Evolutionary conservation across 192 early-diverging fungal species (phyloP).

Genomic region (Piromyces finnis): DNA sequence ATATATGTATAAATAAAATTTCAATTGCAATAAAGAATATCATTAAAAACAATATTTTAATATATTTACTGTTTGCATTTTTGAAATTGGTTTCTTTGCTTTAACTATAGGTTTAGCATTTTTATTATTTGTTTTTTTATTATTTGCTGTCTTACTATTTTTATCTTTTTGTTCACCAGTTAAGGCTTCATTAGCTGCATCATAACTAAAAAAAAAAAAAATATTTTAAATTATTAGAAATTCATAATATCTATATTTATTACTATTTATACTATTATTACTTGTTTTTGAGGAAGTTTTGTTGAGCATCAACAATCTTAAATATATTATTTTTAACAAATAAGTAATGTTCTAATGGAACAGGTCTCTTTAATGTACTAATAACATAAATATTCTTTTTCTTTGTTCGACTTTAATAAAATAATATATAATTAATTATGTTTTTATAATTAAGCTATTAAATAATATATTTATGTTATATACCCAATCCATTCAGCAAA

Average conservation of each 20-base stretch:
- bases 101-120: background rate
- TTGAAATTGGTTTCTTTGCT: background rate
- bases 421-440: background rate
- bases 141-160: background rate
- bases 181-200: background rate
- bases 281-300: conserved; percentile 36
- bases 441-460: background rate
- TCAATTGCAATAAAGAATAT: too few relatives aligned
- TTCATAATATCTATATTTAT: conserved; percentile 12
- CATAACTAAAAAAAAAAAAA: background rate
- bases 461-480: background rate
- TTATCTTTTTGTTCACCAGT: background rate
- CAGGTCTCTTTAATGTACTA: conserved; percentile 75
- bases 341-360: conserved; percentile 86
- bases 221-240: background rate
- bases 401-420: conserved; percentile 59
- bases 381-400: conserved; percentile 96
- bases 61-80: background rate
- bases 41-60: too few relatives aligned
- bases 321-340: conserved; percentile 70
- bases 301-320: conserved; percentile 74
- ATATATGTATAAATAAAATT: too few relatives aligned
- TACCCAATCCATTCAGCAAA: conserved; percentile 99
- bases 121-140: background rate
- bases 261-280: conserved; percentile 7